Percentiles rank a stretch among this genome's conserved stretches.
These are phyloP conservation scores for Fusarium dlaminii DNA, from an alignment of 2,329 filamentous ascomycete species.

Conservation along the genomic window DNA sequence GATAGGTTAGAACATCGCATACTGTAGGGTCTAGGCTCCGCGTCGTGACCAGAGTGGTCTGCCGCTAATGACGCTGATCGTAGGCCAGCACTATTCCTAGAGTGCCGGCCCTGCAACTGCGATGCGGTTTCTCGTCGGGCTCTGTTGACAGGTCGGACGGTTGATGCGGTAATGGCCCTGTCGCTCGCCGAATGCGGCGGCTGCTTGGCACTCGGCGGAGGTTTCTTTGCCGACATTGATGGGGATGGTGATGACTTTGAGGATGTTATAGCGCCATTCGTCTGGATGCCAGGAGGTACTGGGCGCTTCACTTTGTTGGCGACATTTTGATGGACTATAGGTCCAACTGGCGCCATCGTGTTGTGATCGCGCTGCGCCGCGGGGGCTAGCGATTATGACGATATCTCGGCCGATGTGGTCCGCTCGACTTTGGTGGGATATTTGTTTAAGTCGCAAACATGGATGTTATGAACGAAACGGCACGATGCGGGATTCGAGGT, in stretches of 20 bases:
- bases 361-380: constrained; percentile 41
- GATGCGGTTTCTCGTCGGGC: constrained; percentile 65
- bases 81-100: constrained; percentile 61
- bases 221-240: constrained; percentile 65
- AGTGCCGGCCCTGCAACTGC: constrained; percentile 57
- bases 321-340: constrained; percentile 55
- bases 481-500: constrained; percentile 17
- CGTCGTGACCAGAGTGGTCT: constrained; percentile 51
- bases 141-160: constrained; percentile 64
- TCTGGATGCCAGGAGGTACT: constrained; percentile 71
- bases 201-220: constrained; percentile 56
- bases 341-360: constrained; percentile 66
- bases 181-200: constrained; percentile 49
- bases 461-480: constrained; percentile 24
- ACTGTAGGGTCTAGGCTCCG: constrained; percentile 65
- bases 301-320: constrained; percentile 74
- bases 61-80: constrained; percentile 58
- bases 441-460: constrained; percentile 38
- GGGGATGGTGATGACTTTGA: constrained; percentile 69
- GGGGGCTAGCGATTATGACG: constrained; percentile 29
- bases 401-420: constrained; percentile 24
- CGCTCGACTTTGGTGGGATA: constrained; percentile 16
- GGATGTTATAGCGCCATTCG: constrained; percentile 65
- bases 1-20: constrained; percentile 22
- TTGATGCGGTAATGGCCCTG: constrained; percentile 51